These are phyloP conservation scores for Starmerella sirachaensis DNA, from an alignment of 805 yeast species.

Conservation along the genomic window DNA sequence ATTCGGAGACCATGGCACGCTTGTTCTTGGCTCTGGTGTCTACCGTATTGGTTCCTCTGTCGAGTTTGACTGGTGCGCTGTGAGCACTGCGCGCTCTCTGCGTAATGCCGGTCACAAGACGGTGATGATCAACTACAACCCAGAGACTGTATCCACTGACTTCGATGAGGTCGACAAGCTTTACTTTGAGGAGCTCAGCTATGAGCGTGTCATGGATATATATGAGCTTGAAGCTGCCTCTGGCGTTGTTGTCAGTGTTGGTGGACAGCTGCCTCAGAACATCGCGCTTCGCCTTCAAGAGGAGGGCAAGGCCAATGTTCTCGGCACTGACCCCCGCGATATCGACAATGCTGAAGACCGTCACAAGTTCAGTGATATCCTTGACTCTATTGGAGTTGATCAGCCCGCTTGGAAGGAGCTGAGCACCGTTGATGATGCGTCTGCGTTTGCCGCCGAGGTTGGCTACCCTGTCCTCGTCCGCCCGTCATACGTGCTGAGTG, in stretches of 20 bases:
- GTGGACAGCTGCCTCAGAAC: constrained; percentile 97
- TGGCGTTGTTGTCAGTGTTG: constrained; percentile 92
- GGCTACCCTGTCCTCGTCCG: constrained; percentile 94
- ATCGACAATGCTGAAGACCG: constrained; percentile 97
- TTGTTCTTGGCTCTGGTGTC: constrained; percentile 98
- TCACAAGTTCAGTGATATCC: constrained; percentile 88
- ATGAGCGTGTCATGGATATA: constrained; percentile 94
- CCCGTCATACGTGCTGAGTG: constrained; percentile 93
- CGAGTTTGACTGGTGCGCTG: constrained; percentile 99
- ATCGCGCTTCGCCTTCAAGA: constrained; percentile 76
- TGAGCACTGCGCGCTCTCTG: constrained; percentile 86
- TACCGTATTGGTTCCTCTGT: constrained; percentile 97
- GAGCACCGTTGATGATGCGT: constrained; percentile 75
- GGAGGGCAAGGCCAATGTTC: constrained; percentile 54
- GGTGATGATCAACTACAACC: constrained; percentile 93
- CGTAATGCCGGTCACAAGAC: constrained; percentile 81
- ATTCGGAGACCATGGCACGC: constrained; percentile 79
- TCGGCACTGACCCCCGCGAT: constrained; percentile 90
- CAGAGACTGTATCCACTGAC: constrained; percentile 97
- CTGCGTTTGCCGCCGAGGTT: constrained; percentile 68
- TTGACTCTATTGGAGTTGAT: constrained; percentile 85
- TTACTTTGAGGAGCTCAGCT: constrained; percentile 88
- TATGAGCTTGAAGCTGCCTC: constrained; percentile 81
- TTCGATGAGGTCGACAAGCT: constrained; percentile 96
- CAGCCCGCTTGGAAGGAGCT: constrained; percentile 98